phyloP scores from a whole-genome alignment of 768 basidiomycete genomes.

The Grammothele lineata region DNA sequence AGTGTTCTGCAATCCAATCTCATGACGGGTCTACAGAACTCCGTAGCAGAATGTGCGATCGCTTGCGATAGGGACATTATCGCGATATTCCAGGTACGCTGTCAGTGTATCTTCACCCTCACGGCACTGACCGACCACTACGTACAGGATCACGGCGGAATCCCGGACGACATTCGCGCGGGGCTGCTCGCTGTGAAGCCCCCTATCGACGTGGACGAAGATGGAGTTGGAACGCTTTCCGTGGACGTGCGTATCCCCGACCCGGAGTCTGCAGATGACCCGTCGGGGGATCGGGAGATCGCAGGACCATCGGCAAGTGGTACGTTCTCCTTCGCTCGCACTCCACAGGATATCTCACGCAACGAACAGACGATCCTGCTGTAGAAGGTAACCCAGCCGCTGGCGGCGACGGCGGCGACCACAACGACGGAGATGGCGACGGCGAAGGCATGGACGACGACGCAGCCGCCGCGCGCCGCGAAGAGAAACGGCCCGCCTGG shows the following conservation, averaged over 20 bases:
- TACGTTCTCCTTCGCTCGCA: too few relatives aligned
- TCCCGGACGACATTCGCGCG: slow-evolving; percentile 1
- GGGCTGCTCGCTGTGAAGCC: slow-evolving; percentile 3
- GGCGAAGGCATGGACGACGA: too few relatives aligned
- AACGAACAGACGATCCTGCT: too few relatives aligned
- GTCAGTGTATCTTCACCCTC: not conserved
- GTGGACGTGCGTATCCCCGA: not conserved
- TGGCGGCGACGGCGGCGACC: too few relatives aligned
- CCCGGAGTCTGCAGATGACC: not conserved
- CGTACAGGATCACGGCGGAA: not conserved
- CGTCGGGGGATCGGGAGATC: too few relatives aligned
- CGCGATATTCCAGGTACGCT: slow-evolving; percentile 5
- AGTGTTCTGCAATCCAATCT: not conserved
- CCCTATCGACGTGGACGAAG: slow-evolving; percentile 9
- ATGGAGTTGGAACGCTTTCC: slow-evolving; percentile 3
- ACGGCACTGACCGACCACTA: not conserved
- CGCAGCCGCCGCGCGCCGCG: too few relatives aligned
- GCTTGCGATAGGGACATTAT: slow-evolving; percentile 9
- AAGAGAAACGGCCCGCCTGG: not conserved
- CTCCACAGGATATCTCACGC: too few relatives aligned
- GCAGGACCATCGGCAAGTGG: too few relatives aligned
- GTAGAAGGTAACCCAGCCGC: too few relatives aligned
- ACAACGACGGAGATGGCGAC: too few relatives aligned
- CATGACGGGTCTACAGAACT: slow-evolving; percentile 2
- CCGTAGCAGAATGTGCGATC: slow-evolving; percentile 9